Evolutionary conservation across 306 rosid species (phyloP).

Genomic region (Casuarina equisetifolia): DNA sequence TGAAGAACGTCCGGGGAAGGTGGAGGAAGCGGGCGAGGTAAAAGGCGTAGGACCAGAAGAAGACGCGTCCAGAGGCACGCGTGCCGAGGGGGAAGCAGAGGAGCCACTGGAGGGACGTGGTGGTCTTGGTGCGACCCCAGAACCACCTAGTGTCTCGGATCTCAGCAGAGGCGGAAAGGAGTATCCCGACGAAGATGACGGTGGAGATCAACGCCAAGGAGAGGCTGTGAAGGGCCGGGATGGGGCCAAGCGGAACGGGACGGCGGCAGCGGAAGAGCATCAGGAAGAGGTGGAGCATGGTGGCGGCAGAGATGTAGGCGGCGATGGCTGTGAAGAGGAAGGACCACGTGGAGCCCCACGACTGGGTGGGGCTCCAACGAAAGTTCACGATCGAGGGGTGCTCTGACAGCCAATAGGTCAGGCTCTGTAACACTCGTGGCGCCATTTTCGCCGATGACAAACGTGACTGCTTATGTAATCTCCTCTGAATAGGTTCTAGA

Average conservation of each 20-base stretch:
- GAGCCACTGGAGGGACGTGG: slow-evolving; percentile 69
- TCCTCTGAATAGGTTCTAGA: neutral
- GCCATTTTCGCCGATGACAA: slow-evolving; percentile 5
- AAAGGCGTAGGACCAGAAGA: slow-evolving; percentile 79
- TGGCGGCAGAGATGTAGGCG: slow-evolving; percentile 41
- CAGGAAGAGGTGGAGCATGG: slow-evolving; percentile 43
- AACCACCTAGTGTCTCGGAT: slow-evolving; percentile 69
- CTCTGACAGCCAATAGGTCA: slow-evolving; percentile 50
- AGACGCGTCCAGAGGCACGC: slow-evolving; percentile 72
- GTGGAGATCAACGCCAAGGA: slow-evolving; percentile 45
- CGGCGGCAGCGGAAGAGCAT: slow-evolving; percentile 34
- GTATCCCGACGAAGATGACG: slow-evolving; percentile 50
- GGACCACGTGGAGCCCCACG: slow-evolving; percentile 69
- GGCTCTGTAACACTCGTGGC: slow-evolving; percentile 1
- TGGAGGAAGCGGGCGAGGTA: slow-evolving; percentile 73
- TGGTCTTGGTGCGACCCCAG: slow-evolving; percentile 59
- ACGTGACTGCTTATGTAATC: neutral
- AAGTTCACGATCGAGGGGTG: slow-evolving; percentile 55
- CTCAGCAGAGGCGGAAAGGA: slow-evolving; percentile 62
- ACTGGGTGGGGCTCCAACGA: slow-evolving; percentile 70
- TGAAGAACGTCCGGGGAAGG: slow-evolving; percentile 52
- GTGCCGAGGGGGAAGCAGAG: slow-evolving; percentile 81
- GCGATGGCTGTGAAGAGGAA: slow-evolving; percentile 55
- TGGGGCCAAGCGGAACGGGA: slow-evolving; percentile 48
- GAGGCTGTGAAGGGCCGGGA: slow-evolving; percentile 69